A percentile compares a stretch with the other conserved stretches of the same genome.
These are phyloP conservation scores for Cardamine resedifolia DNA, from an alignment of 345 rosid species.

Conservation along the genomic window DNA sequence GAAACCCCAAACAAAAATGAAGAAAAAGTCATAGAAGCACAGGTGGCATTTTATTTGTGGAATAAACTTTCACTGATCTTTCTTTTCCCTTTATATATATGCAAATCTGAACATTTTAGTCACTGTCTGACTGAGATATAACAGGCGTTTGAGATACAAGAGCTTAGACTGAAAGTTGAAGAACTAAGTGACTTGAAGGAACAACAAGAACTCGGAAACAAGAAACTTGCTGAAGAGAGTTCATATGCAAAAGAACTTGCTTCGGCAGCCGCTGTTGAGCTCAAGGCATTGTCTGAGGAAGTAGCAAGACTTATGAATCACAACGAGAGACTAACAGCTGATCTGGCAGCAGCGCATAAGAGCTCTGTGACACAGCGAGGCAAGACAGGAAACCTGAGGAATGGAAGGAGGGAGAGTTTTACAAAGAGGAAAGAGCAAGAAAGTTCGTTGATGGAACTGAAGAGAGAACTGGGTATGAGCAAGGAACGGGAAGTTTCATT, in stretches of 20 bases:
- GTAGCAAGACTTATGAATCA: conserved; percentile 89
- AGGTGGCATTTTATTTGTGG: conserved; percentile 18
- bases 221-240: conserved; percentile 87
- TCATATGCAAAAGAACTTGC: conserved; percentile 95
- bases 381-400: conserved; percentile 39
- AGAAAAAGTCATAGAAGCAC: conserved; percentile 27
- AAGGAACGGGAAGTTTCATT: conserved; percentile 73
- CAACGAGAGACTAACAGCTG: conserved; percentile 67
- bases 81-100: background rate
- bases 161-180: conserved; percentile 57
- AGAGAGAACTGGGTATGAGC: conserved; percentile 63
- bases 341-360: conserved; percentile 54
- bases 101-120: conserved; percentile 13
- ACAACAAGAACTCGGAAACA: conserved; percentile 62
- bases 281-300: conserved; percentile 95
- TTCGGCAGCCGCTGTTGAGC: conserved; percentile 96
- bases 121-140: conserved; percentile 20
- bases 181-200: conserved; percentile 59
- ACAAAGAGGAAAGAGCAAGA: conserved; percentile 62
- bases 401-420: conserved; percentile 50
- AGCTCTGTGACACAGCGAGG: conserved; percentile 53
- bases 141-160: conserved; percentile 72
- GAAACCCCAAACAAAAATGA: conserved; percentile 11
- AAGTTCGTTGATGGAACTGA: conserved; percentile 58
- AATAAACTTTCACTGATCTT: background rate